Evolutionary conservation across 345 rosid species (phyloP).

Genomic region (Sonneratia caseolaris): DNA sequence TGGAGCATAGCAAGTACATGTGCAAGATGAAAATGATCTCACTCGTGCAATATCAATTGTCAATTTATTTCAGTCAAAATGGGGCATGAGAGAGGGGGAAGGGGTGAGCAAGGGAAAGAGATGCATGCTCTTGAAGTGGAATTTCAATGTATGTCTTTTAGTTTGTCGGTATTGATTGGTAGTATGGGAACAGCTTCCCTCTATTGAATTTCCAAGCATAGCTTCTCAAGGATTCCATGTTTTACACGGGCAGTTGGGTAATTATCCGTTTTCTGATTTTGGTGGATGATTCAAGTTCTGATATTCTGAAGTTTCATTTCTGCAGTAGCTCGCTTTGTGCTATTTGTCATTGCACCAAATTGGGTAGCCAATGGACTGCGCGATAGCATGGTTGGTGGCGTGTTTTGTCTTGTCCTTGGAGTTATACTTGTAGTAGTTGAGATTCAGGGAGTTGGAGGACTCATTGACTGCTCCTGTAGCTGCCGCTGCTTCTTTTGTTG

Average conservation of each 20-base stretch:
- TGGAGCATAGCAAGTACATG: no score
- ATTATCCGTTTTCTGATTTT: not conserved
- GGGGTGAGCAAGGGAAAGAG: not conserved
- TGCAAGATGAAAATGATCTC: no score
- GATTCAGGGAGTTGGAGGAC: slow-evolving; percentile 22
- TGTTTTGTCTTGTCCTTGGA: slow-evolving; percentile 28
- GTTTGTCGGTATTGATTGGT: not conserved
- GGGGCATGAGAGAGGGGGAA: not conserved
- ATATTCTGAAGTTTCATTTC: not conserved
- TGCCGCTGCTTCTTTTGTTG: slow-evolving; percentile 18
- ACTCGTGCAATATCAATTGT: no score
- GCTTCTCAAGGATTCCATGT: not conserved
- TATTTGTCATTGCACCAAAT: slow-evolving; percentile 31
- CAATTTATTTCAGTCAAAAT: not conserved
- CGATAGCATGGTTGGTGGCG: slow-evolving; percentile 25
- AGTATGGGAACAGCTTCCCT: not conserved
- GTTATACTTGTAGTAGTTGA: slow-evolving; percentile 16
- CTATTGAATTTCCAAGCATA: not conserved
- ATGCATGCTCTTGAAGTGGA: not conserved
- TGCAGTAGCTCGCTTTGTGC: slow-evolving; percentile 30
- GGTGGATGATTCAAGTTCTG: not conserved
- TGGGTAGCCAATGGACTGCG: slow-evolving; percentile 34
- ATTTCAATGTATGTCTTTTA: not conserved
- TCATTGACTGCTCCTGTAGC: slow-evolving; percentile 13
- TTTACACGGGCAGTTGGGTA: not conserved